phyloP scores from a whole-genome alignment of 2,329 filamentous ascomycete genomes.

The Botrytis medusae region DNA sequence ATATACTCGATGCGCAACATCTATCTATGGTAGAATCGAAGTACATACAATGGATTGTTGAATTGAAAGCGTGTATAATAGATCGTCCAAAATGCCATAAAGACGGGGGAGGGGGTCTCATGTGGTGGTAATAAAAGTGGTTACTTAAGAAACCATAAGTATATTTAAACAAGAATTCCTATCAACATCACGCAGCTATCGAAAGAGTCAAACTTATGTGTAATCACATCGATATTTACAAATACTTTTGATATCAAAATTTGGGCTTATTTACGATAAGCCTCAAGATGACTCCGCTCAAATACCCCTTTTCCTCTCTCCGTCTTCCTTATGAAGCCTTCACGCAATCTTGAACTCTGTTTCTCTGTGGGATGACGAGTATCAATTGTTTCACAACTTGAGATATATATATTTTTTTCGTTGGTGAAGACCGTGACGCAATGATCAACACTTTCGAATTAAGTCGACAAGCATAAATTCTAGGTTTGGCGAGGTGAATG shows the following conservation, averaged over 20 bases:
- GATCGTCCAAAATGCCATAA: no score
- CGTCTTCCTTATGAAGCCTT: not conserved
- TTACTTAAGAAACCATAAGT: not conserved
- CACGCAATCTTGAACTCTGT: not conserved
- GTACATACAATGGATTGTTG: not conserved
- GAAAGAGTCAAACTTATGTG: not conserved
- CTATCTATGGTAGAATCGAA: not conserved
- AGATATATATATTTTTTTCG: not conserved
- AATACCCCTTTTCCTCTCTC: not conserved
- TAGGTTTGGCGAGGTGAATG: not conserved
- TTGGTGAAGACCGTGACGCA: not conserved
- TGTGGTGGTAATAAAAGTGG: not conserved
- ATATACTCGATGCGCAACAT: not conserved
- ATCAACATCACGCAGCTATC: not conserved
- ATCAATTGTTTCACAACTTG: not conserved
- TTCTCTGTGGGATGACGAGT: not conserved
- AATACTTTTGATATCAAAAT: not conserved
- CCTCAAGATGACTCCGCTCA: not conserved
- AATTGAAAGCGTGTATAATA: not conserved
- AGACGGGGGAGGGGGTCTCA: fast-evolving
- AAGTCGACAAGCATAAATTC: not conserved
- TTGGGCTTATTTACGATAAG: not conserved
- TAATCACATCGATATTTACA: not conserved
- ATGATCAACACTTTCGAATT: not conserved
- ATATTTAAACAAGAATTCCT: not conserved